A percentile compares a stretch with the other conserved stretches of the same genome.
Evolutionary conservation across 139 green algal genomes (phyloP).

Genomic region (Chlamydomonas urium): DNA sequence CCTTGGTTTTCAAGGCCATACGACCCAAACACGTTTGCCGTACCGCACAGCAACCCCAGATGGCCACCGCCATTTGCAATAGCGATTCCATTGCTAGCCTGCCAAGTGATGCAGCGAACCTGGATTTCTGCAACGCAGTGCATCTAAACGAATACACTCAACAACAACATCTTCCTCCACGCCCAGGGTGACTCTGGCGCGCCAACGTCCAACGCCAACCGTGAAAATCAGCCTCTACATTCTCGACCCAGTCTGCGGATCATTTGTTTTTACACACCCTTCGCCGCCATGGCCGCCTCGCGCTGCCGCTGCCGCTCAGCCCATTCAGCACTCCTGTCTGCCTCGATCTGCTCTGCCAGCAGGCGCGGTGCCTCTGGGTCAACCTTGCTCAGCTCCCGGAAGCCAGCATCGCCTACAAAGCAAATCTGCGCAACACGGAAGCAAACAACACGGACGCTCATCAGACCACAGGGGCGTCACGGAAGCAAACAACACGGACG

Average conservation of each 20-base stretch:
- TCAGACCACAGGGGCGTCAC: background rate
- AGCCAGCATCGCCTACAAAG: constrained; percentile 53
- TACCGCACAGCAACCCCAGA: no score
- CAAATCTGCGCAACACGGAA: constrained; percentile 35
- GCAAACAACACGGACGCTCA: background rate
- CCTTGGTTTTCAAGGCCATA: no score
- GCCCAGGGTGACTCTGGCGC: background rate
- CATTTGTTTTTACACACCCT: constrained; percentile 2
- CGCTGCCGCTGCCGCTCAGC: constrained; percentile 13
- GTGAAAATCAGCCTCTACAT: background rate
- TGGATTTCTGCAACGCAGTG: no score
- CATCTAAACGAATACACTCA: no score
- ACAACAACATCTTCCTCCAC: background rate
- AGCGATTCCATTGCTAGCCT: no score
- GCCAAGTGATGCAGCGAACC: no score
- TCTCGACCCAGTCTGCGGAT: background rate
- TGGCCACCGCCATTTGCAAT: no score
- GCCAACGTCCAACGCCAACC: no score
- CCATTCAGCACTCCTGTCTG: constrained; percentile 41
- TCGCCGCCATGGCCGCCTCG: constrained; percentile 19
- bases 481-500: background rate
- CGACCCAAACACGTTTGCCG: no score
- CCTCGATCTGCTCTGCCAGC: constrained; percentile 31
- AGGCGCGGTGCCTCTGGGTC: constrained; percentile 31
- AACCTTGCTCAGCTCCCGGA: constrained; percentile 35